A percentile compares a stretch with the other conserved stretches of the same genome.
Conservation (phyloP, 352 stramenopile genomes). For the Plasmopara viticola region DNA sequence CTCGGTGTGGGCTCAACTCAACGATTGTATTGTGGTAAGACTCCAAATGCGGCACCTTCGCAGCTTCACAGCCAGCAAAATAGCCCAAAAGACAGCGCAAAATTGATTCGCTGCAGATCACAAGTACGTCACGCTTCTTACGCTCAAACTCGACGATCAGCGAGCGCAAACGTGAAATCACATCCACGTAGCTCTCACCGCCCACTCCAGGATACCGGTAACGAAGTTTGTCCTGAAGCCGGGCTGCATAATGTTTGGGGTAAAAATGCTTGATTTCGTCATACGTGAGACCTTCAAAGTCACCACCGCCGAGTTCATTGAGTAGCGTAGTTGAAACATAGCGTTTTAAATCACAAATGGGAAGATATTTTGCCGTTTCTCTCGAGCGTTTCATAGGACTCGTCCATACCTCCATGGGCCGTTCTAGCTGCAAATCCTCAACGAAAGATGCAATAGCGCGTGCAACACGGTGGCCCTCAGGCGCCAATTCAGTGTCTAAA, state of each 20-base stretch:
- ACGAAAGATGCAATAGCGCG: slow-evolving; percentile 83
- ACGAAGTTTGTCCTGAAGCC: slow-evolving; percentile 86
- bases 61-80: slow-evolving; percentile 65
- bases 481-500: slow-evolving; percentile 77
- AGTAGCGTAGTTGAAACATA: slow-evolving; percentile 86
- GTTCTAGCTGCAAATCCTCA: slow-evolving; percentile 62
- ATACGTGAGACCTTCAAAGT: slow-evolving; percentile 87
- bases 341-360: slow-evolving; percentile 59
- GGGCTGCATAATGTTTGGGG: slow-evolving; percentile 80
- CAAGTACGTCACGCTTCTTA: slow-evolving; percentile 84
- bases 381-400: slow-evolving; percentile 78
- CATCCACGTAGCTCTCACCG: slow-evolving; percentile 91
- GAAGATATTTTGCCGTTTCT: slow-evolving; percentile 66
- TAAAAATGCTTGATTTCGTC: slow-evolving; percentile 81
- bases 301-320: slow-evolving; percentile 86
- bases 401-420: slow-evolving; percentile 71
- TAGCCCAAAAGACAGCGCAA: slow-evolving; percentile 76
- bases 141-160: slow-evolving; percentile 91
- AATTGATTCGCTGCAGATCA: slow-evolving; percentile 80
- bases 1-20: slow-evolving; percentile 73
- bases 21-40: slow-evolving; percentile 68
- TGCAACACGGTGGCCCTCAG: slow-evolving; percentile 73
- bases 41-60: slow-evolving; percentile 66
- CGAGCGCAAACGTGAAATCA: slow-evolving; percentile 88
- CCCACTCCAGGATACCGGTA: slow-evolving; percentile 88